phyloP scores from a whole-genome alignment of 2,329 filamentous ascomycete species.

The Xylariaceae sp. region DNA sequence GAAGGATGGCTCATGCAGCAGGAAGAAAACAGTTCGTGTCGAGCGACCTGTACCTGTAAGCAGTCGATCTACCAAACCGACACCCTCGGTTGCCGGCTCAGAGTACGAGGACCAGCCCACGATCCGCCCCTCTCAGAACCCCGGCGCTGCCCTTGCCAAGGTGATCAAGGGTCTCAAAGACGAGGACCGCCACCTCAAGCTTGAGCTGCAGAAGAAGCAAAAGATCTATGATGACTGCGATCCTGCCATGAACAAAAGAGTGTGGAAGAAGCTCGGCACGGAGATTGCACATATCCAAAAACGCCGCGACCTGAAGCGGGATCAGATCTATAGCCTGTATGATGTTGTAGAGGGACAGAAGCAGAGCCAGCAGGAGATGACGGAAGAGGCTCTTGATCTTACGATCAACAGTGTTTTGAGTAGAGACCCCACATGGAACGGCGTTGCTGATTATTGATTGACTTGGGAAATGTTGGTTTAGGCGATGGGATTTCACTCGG shows the following conservation, averaged over 20 bases:
- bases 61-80: slow-evolving; percentile 35
- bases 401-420: slow-evolving; percentile 52
- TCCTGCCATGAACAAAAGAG: slow-evolving; percentile 59
- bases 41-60: slow-evolving; percentile 64
- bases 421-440: slow-evolving; percentile 26
- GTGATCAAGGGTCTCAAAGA: slow-evolving; percentile 80
- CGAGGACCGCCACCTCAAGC: slow-evolving; percentile 72
- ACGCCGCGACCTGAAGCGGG: slow-evolving; percentile 67
- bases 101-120: slow-evolving; percentile 42
- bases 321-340: slow-evolving; percentile 77
- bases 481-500: neutral
- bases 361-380: slow-evolving; percentile 58
- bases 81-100: slow-evolving; percentile 21
- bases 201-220: slow-evolving; percentile 60
- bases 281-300: slow-evolving; percentile 59
- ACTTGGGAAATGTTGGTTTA: neutral
- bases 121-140: slow-evolving; percentile 63
- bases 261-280: slow-evolving; percentile 56
- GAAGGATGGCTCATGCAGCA: slow-evolving; percentile 35
- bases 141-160: slow-evolving; percentile 69
- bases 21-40: slow-evolving; percentile 57
- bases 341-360: slow-evolving; percentile 82
- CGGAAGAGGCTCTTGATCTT: slow-evolving; percentile 58
- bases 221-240: slow-evolving; percentile 63
- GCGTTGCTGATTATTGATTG: slow-evolving; percentile 20